These are phyloP conservation scores for Candida xiaguanensis DNA, from an alignment of 805 yeast genomes.

Conservation along the genomic window DNA sequence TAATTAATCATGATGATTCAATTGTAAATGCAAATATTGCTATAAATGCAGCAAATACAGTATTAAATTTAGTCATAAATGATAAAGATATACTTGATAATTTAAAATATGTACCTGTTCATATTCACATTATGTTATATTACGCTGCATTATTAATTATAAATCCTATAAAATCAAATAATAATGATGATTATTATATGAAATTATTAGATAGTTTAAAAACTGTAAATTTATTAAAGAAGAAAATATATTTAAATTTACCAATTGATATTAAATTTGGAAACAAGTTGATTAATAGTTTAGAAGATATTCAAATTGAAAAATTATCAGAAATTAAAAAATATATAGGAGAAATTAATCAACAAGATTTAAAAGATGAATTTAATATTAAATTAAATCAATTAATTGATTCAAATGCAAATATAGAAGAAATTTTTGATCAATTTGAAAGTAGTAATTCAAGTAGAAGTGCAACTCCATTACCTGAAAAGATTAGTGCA, in stretches of 20 bases:
- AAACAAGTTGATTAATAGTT: constrained; percentile 31
- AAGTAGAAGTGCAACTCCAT: constrained; percentile 26
- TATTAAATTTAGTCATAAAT: constrained; percentile 52
- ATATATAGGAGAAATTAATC: constrained; percentile 20
- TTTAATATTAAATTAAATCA: constrained; percentile 1
- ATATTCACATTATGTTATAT: constrained; percentile 67
- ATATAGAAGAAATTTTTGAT: constrained; percentile 4
- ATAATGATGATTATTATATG: constrained; percentile 19
- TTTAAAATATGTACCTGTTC: constrained; percentile 65
- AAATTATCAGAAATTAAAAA: constrained; percentile 16
- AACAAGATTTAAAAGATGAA: constrained; percentile 11
- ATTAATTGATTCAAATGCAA: constrained; percentile 7
- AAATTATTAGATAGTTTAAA: constrained; percentile 36
- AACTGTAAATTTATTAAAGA: constrained; percentile 41
- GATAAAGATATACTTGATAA: constrained; percentile 57
- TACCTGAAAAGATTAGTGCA: constrained; percentile 41
- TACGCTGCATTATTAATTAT: constrained; percentile 59
- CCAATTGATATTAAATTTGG: constrained; percentile 57
- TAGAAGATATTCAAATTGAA: constrained; percentile 31
- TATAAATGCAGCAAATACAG: constrained; percentile 58
- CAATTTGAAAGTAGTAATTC: constrained; percentile 14
- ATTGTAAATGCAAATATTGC: constrained; percentile 48
- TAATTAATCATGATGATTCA: constrained; percentile 29
- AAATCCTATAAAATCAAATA: constrained; percentile 34
- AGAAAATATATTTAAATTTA: constrained; percentile 38